These are phyloP conservation scores for Amaranthus palmeri DNA, from an alignment of 148 eudicot genomes.

Conservation along the genomic window DNA sequence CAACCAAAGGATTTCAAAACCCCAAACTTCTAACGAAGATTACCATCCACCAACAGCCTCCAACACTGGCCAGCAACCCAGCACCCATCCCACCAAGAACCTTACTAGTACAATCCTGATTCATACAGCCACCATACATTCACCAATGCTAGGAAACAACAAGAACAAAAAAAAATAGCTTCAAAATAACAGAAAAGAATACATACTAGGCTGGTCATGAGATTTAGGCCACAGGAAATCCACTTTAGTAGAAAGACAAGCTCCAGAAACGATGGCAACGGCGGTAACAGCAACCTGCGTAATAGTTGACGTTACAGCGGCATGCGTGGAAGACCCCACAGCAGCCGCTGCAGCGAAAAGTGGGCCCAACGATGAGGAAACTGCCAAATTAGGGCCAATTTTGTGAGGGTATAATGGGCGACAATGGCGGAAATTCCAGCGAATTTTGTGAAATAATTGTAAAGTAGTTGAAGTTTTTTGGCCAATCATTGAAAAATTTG, in stretches of 20 bases:
- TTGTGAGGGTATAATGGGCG: constrained; percentile 14
- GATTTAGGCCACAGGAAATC: constrained; percentile 82
- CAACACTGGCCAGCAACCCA: too few relatives aligned
- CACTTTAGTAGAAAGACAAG: constrained; percentile 85
- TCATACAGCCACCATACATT: background rate
- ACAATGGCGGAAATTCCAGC: constrained; percentile 1
- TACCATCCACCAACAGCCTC: too few relatives aligned
- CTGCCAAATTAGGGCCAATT: constrained; percentile 16
- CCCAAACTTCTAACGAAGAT: too few relatives aligned
- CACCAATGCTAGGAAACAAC: background rate
- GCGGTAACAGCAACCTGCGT: constrained; percentile 94
- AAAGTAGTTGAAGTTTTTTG: constrained; percentile 9
- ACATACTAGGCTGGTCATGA: constrained; percentile 67
- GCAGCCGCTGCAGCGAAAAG: constrained; percentile 52
- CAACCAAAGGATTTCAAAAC: too few relatives aligned
- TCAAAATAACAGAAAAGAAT: background rate
- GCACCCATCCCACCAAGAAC: background rate
- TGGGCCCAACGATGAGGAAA: constrained; percentile 50
- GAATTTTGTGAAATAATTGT: background rate
- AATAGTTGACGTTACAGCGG: constrained; percentile 77
- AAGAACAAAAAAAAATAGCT: background rate
- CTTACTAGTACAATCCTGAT: background rate
- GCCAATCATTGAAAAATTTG: constrained; percentile 24
- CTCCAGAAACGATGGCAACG: constrained; percentile 90
- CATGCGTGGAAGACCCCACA: constrained; percentile 47